Base-by-base conservation (phyloP, 805 yeast species). In the Phaffomyces opuntiae region DNA sequence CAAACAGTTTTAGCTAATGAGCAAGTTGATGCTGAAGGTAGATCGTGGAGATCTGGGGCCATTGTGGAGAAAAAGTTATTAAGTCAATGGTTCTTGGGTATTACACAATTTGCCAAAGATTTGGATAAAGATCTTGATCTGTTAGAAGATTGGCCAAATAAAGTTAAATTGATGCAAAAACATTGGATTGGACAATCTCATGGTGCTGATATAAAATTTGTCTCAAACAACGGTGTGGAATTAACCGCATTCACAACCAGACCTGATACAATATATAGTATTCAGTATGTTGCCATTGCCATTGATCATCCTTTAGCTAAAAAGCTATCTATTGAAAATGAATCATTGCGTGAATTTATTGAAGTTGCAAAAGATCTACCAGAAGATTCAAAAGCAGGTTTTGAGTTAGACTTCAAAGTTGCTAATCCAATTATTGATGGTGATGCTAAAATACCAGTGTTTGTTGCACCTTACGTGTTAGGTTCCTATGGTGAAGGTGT, bases 11-110 rank as follows among this genome's bases (percentile, higher is more conserved):
- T 93, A 49, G 99, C 99, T 3, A 93, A 85, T 61, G 99, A 93
- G 65, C 99, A 93, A 64, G 97, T 93, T 3, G 99, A 93, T 62
- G 63, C 82, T 2, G 77, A 87, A 39, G 99, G 99, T 1, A 72
- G 81, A 45, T 88, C 97, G 0, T 93, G 99, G 99, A 77, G 99
- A 63, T 88, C 96, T 3, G 99, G 99, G 5, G 99, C 98, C 0
- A 49, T 81, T 14, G 99, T 91, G 0, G 97, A 93, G 62, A 88
- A 87, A 64, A 74, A 72, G 49, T 66, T 78, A 43, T 69, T 93
- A 39, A 86, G 81, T 50, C 99, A 93, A 62, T 93, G 99, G 99
- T 93, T 91, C 56, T 71, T 93, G 52, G 87, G 87, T 11, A 91
- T 93, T 46, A 89, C 99, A 1, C 73, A 82, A 49, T 89, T 77